Percentiles rank a stretch among this genome's conserved stretches.
phyloP scores from a whole-genome alignment of 2,329 filamentous ascomycete genomes.

The Penicillium sp. region DNA sequence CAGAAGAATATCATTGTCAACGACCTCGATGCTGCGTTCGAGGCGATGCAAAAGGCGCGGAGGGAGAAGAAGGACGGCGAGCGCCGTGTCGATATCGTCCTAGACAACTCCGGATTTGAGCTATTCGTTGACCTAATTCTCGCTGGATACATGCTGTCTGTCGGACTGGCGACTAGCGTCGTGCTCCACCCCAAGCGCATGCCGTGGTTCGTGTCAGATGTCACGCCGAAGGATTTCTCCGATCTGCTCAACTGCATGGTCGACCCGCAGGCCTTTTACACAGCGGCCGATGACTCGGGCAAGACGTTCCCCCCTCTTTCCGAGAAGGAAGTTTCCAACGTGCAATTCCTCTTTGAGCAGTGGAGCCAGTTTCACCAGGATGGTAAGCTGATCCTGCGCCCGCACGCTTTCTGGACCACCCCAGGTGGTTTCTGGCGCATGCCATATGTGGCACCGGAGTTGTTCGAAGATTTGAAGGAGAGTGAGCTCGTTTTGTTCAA shows the following conservation, averaged over 20 bases:
- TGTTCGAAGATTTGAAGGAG: slow-evolving; percentile 74
- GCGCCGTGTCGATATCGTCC: slow-evolving; percentile 84
- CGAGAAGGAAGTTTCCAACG: slow-evolving; percentile 63
- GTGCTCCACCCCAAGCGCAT: slow-evolving; percentile 92
- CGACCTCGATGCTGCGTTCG: slow-evolving; percentile 71
- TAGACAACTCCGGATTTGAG: slow-evolving; percentile 97
- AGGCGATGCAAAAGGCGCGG: slow-evolving; percentile 40
- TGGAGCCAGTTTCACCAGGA: slow-evolving; percentile 80
- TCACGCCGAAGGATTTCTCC: slow-evolving; percentile 79
- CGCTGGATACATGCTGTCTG: slow-evolving; percentile 81
- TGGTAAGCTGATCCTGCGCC: slow-evolving; percentile 76
- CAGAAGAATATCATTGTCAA: slow-evolving; percentile 93
- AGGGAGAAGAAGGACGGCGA: slow-evolving; percentile 60
- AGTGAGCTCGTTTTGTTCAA: slow-evolving; percentile 94
- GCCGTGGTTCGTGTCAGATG: slow-evolving; percentile 98
- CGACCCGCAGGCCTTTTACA: slow-evolving; percentile 75
- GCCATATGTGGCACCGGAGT: slow-evolving; percentile 62
- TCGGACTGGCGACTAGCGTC: slow-evolving; percentile 79
- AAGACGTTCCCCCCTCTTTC: slow-evolving; percentile 62
- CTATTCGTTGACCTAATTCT: slow-evolving; percentile 92
- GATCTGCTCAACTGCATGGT: slow-evolving; percentile 79
- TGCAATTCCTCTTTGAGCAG: slow-evolving; percentile 75
- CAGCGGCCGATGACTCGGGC: slow-evolving; percentile 63
- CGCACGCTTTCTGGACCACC: slow-evolving; percentile 89
- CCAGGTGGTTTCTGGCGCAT: slow-evolving; percentile 86